Evolutionary conservation across 768 basidiomycete species (phyloP), one percentile per base, ranked within the genome.

Genomic region (Boletus patriciae): DNA sequence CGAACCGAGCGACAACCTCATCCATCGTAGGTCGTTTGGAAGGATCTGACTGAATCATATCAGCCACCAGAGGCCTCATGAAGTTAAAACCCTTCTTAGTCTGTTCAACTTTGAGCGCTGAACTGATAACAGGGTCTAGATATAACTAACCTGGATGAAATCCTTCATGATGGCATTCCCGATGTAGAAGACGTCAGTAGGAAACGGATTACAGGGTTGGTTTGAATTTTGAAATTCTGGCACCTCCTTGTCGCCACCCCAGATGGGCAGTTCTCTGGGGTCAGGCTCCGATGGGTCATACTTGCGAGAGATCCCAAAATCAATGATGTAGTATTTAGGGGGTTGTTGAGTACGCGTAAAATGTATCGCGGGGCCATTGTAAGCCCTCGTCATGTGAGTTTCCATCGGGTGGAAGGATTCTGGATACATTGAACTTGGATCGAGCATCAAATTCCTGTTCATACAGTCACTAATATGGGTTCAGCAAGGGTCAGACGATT

Each of bases 181-280:
- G 1, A 79, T 55, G 48, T 74, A 74, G 54, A 78, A 81, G 4
- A 81, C 67, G 36, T 81, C 80, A 0, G 73, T 74, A 0, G 73
- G 66, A 48, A 80, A 81, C 0, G 78, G 76, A 55, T 81, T 60
- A 18, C 68, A 65, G 0, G 64, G 70, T 2, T 59, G n/a, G 5
- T 54, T 25, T 1, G 52, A 61, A 5, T 64, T 62, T 19, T 70
- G 64, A 48, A 71, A 74, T 49, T 79, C 78, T 1, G 79, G 79
- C 0, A 72, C 73, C 3, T 75, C 66, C 55, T 71, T 73, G 61
- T 83, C 80, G 2, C 75, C 78, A 1, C 78, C 80, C 10, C 61
- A 58, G 7, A 77, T 66, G 0, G 73, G 69, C 3, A 57, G 41
- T 40, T 71, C 73, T 0, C 61, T 59, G 0, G 76, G 73, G 0